A percentile compares a stretch with the other conserved stretches of the same genome.
Conservation (phyloP, 495 filamentous ascomycete genomes). For the Bacidia rubella region DNA sequence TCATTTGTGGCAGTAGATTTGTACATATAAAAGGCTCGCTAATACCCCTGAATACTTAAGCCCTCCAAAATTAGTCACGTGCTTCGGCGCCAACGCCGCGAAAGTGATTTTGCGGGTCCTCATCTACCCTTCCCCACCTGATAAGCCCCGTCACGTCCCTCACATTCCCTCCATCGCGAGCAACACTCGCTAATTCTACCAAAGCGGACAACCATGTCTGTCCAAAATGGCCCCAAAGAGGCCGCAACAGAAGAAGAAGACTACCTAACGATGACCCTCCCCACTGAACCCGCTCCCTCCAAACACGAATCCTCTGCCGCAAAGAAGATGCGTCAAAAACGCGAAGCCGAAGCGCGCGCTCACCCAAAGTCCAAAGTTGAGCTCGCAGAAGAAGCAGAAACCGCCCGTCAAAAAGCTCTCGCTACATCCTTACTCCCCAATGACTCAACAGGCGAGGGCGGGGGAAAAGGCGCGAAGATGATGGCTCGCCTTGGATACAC, state of each 20-base stretch:
- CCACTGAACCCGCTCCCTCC: conserved; percentile 31
- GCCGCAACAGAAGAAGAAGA: conserved; percentile 47
- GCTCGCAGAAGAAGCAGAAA: conserved; percentile 52
- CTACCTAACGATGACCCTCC: conserved; percentile 51
- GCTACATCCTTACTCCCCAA: conserved; percentile 47
- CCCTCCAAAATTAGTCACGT: no score
- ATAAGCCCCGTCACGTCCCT: no score
- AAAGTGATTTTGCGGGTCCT: no score
- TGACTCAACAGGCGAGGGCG: no score
- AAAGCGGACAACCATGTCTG: no score
- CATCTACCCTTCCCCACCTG: no score
- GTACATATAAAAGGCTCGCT: no score
- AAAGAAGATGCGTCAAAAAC: conserved; percentile 38
- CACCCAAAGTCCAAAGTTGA: conserved; percentile 71
- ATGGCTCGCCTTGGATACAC: conserved; percentile 94
- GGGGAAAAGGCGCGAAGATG: conserved; percentile 83
- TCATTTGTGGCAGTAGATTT: no score
- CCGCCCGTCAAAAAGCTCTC: conserved; percentile 61
- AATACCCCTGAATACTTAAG: no score
- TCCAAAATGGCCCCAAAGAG: background rate
- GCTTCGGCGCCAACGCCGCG: no score
- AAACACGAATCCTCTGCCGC: conserved; percentile 45
- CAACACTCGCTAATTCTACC: no score
- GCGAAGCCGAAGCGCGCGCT: conserved; percentile 45
- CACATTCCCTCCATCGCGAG: no score